These are phyloP conservation scores for Fusarium xylarioides DNA, from an alignment of 2,329 filamentous ascomycete genomes.

Conservation along the genomic window DNA sequence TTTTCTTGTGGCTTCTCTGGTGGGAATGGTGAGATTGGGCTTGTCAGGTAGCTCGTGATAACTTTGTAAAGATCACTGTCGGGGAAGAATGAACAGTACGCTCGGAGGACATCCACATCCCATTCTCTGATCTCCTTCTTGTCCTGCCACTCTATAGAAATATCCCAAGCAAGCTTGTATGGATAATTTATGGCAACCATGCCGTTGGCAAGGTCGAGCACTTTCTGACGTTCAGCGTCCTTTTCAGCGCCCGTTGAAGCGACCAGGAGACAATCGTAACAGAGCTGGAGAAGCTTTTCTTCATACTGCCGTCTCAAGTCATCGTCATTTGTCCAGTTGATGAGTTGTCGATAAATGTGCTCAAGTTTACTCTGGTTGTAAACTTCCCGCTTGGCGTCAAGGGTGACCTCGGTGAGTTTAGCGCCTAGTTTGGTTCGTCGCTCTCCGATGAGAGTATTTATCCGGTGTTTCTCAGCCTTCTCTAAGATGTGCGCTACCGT, in stretches of 20 bases:
- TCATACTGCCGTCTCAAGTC: conserved; percentile 85
- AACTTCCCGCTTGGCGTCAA: conserved; percentile 88
- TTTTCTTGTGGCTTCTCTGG: conserved; percentile 43
- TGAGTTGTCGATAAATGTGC: conserved; percentile 80
- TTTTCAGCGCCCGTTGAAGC: conserved; percentile 73
- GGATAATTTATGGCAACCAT: conserved; percentile 98
- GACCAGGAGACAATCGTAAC: conserved; percentile 79
- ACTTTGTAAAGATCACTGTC: conserved; percentile 84
- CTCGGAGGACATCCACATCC: conserved; percentile 79
- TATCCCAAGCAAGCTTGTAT: conserved; percentile 88
- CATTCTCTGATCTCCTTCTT: conserved; percentile 76
- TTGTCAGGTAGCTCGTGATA: conserved; percentile 82
- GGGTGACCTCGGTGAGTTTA: conserved; percentile 81
- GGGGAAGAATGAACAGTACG: conserved; percentile 86
- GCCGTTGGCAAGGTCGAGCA: conserved; percentile 81
- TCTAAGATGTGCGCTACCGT: conserved; percentile 86
- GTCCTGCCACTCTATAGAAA: conserved; percentile 90
- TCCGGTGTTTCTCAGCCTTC: conserved; percentile 84
- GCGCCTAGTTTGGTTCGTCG: conserved; percentile 88
- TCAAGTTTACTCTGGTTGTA: conserved; percentile 80
- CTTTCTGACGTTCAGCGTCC: conserved; percentile 72
- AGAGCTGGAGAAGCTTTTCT: conserved; percentile 85
- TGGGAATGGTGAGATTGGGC: conserved; percentile 85
- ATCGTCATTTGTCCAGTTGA: conserved; percentile 91
- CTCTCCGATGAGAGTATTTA: conserved; percentile 90